Percentiles rank a stretch among this genome's conserved stretches.
phyloP scores from a whole-genome alignment of 805 yeast species.

The Yamadazyma olivae region DNA sequence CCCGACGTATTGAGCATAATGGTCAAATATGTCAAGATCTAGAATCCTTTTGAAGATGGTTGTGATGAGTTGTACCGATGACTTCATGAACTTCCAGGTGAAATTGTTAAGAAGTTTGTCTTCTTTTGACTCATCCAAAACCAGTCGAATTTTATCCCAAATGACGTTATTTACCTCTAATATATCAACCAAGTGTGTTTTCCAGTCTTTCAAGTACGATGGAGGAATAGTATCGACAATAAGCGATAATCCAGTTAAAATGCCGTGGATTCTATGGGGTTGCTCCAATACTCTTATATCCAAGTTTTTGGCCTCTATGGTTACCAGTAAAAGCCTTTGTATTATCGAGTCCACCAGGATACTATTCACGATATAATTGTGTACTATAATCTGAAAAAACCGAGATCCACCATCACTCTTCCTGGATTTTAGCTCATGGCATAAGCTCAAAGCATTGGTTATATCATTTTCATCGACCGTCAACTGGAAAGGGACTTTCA shows the following conservation, averaged over 20 bases:
- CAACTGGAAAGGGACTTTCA: slow-evolving; percentile 33
- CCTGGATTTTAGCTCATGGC: slow-evolving; percentile 49
- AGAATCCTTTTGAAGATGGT: slow-evolving; percentile 41
- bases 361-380: neutral
- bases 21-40: slow-evolving; percentile 9
- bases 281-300: neutral
- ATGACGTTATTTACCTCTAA: slow-evolving; percentile 9
- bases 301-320: slow-evolving; percentile 2
- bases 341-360: too few species aligned
- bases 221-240: too few species aligned
- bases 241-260: too few species aligned
- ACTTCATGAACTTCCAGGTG: slow-evolving; percentile 83
- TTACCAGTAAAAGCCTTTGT: neutral
- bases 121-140: slow-evolving; percentile 22
- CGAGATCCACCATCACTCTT: slow-evolving; percentile 80
- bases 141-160: slow-evolving; percentile 47
- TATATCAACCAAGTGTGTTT: too few species aligned
- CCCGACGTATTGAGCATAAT: slow-evolving; percentile 16
- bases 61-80: slow-evolving; percentile 57
- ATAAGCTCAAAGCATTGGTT: slow-evolving; percentile 12
- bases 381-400: slow-evolving; percentile 39
- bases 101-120: slow-evolving; percentile 56
- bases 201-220: too few species aligned
- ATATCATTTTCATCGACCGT: slow-evolving; percentile 1
- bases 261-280: neutral